Evolutionary conservation across 306 rosid genomes (phyloP), one percentile per base, ranked within the genome.

Genomic region (Cicer pinnatifidum): DNA sequence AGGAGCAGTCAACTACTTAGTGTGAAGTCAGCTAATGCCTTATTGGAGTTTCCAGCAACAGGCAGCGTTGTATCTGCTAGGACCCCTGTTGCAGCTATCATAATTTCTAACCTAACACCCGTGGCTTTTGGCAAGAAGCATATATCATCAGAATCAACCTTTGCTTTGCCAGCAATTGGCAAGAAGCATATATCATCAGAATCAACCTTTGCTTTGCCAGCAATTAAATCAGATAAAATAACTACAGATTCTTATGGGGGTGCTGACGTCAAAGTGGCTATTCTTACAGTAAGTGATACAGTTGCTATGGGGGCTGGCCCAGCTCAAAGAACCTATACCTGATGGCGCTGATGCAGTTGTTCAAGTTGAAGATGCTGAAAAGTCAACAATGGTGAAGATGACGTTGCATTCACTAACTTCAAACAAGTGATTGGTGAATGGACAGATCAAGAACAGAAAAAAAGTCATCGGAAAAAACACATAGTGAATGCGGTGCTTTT

Each of bases 271-370:
- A 86, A 81, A 67, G 91, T 93, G 79, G 91, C 96, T 75, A 61
- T 93, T 86, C 96, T 93, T 81, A 93, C 97, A 39, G 96, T 93
- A 62, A 91, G 97, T 76, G 98, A 93, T 64, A 93, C 98, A 37
- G 98, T 93, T 80, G 88, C 96, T 72, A 75, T 72, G 1, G 98
- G 97, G 80, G 87, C 86, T 28, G 97, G 97, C 57, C 94, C 96
- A 16, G 98, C 91, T 89, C 83, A 94, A 79, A 93, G 98, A 17
- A 37, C 98, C 97, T 19, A 93, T 93, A 60, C 98, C 98, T 15
- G 92, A 89, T 76, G 98, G 97, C 72, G 96, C 96, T 40, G 98
- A 93, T 88, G 97, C 98, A 9, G 97, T 93, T 71, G 89, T 93
- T 74, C 98, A 91, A 83, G 92, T 91, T 76, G 97, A 93, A 87